These are phyloP conservation scores for Neospermospora avenae DNA, from an alignment of 2,329 filamentous ascomycete species.

Conservation along the genomic window DNA sequence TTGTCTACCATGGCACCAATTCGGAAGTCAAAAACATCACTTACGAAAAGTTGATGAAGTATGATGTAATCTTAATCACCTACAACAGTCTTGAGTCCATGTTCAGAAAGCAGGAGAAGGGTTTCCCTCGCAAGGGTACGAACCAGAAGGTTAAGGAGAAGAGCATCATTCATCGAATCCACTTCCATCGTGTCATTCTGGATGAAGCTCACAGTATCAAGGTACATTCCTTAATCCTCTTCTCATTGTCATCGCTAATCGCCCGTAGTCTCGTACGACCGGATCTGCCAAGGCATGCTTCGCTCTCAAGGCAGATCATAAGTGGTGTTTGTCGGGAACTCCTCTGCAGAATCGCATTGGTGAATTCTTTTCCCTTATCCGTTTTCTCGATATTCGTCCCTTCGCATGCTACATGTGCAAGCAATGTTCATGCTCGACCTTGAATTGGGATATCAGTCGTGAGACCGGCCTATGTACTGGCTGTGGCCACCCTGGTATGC, in stretches of 20 bases:
- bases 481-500: constrained; percentile 58
- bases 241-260: constrained; percentile 25
- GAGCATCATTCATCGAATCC: constrained; percentile 76
- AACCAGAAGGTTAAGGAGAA: constrained; percentile 71
- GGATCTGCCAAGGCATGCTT: constrained; percentile 96
- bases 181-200: constrained; percentile 87
- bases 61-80: constrained; percentile 95
- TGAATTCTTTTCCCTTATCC: constrained; percentile 91
- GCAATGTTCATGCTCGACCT: constrained; percentile 71
- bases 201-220: constrained; percentile 97
- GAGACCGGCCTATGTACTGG: constrained; percentile 65
- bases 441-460: constrained; percentile 76
- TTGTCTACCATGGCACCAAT: constrained; percentile 88
- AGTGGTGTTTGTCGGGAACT: constrained; percentile 94
- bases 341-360: constrained; percentile 96
- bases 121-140: constrained; percentile 71
- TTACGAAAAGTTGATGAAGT: constrained; percentile 71
- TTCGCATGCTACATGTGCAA: constrained; percentile 96
- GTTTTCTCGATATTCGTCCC: constrained; percentile 83
- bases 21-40: constrained; percentile 75
- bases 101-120: constrained; percentile 88
- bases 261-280: constrained; percentile 66
- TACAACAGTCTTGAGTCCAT: constrained; percentile 91
- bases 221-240: constrained; percentile 37
- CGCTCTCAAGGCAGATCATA: constrained; percentile 80